Conservation (phyloP, 208 protist genomes). For the Ichthyophonus hoferi region DNA sequence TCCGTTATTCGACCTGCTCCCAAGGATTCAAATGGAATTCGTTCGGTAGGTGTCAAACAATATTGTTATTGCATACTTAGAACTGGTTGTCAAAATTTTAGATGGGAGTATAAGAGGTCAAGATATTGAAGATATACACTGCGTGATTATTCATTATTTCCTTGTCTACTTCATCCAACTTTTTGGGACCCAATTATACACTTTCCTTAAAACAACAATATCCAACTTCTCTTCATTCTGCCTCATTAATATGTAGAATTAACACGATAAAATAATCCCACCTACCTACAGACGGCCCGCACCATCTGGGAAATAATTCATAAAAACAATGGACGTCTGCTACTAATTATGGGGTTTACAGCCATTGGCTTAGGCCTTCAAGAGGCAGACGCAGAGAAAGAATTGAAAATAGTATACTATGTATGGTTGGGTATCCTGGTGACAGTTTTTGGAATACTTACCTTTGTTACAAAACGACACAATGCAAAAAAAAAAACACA, state of each 20-base stretch:
- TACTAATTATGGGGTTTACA: not conserved
- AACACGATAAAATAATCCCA: no score
- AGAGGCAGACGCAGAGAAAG: not conserved
- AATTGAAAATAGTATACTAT: not conserved
- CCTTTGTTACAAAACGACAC: not conserved
- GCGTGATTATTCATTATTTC: no score
- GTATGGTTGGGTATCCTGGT: not conserved
- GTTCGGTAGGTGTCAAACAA: not conserved
- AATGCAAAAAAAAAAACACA: no score
- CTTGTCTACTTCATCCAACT: no score
- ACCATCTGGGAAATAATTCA: not conserved
- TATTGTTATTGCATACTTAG: no score
- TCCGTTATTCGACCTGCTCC: not conserved
- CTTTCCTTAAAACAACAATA: no score
- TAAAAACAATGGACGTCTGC: not conserved
- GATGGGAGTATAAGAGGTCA: no score
- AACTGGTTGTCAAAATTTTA: no score
- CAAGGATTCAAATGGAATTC: not conserved
- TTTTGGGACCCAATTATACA: no score
- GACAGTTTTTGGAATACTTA: not conserved
- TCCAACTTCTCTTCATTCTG: no score
- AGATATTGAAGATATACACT: no score
- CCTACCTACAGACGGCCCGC: not conserved
- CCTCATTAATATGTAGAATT: no score
- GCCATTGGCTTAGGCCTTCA: not conserved